These are phyloP conservation scores for Aspergillus niger DNA, from an alignment of 2,329 filamentous ascomycete genomes.

Conservation along the genomic window DNA sequence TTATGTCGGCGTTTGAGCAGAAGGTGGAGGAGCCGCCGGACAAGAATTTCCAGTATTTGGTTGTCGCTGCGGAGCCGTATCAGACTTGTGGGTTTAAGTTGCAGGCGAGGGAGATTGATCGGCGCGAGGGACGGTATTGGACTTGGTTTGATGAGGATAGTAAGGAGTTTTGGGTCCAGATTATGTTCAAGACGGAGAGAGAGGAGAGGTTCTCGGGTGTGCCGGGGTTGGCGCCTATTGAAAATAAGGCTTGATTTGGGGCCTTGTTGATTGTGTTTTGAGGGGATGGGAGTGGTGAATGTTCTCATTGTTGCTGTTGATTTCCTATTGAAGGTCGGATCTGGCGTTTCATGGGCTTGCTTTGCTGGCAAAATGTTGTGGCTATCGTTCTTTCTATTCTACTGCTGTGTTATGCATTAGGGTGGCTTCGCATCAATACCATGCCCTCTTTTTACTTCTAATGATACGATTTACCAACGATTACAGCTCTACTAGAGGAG, in stretches of 20 bases:
- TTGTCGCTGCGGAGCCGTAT: constrained; percentile 95
- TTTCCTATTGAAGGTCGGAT: constrained; percentile 1
- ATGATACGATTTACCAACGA: not conserved
- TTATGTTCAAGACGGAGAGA: constrained; percentile 97
- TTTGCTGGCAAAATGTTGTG: constrained; percentile 7
- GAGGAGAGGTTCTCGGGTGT: constrained; percentile 81
- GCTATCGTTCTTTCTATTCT: not conserved
- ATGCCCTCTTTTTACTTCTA: constrained; percentile 1
- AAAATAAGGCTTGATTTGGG: constrained; percentile 29
- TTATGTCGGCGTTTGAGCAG: constrained; percentile 98
- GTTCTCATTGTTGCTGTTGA: not conserved
- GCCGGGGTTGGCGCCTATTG: constrained; percentile 61
- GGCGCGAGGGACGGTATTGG: constrained; percentile 84
- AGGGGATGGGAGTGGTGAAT: not conserved
- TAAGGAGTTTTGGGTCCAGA: constrained; percentile 96
- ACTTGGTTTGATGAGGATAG: constrained; percentile 93
- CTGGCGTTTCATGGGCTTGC: not conserved
- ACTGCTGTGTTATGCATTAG: not conserved
- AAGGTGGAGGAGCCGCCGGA: constrained; percentile 89
- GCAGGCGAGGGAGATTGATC: constrained; percentile 88
- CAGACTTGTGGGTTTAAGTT: constrained; percentile 97
- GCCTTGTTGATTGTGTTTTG: not conserved
- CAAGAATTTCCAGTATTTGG: constrained; percentile 89
- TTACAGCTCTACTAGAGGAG: not conserved
- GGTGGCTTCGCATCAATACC: constrained; percentile 3